A percentile compares a stretch with the other conserved stretches of the same genome.
Evolutionary conservation across 1,139 yeast genomes (phyloP).

Genomic region (Wickerhamomyces sp.): DNA sequence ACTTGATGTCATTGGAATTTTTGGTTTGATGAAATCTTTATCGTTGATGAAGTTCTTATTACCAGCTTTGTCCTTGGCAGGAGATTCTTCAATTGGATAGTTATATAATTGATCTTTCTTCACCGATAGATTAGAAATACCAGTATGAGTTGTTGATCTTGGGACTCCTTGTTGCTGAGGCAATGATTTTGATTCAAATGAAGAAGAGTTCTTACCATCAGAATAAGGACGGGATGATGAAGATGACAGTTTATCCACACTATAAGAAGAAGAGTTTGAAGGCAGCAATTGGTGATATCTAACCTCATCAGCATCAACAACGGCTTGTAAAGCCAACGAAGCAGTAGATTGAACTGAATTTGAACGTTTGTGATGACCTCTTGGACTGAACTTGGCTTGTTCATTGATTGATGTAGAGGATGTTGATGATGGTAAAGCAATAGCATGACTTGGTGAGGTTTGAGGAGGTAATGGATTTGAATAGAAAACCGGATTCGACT

Average conservation of each 20-base stretch:
- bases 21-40: constrained; percentile 17
- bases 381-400: constrained; percentile 14
- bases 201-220: constrained; percentile 7
- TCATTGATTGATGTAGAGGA: constrained; percentile 26
- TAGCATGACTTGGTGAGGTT: constrained; percentile 47
- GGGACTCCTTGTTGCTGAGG: constrained; percentile 29
- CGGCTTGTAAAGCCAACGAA: constrained; percentile 62
- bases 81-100: constrained; percentile 44
- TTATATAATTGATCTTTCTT: constrained; percentile 10
- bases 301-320: constrained; percentile 50
- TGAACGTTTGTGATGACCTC: constrained; percentile 27
- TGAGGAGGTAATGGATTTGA: constrained; percentile 44
- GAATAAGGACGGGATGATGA: constrained; percentile 11
- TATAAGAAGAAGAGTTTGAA: constrained; percentile 26
- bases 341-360: constrained; percentile 41
- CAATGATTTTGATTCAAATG: constrained; percentile 1
- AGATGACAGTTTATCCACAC: constrained; percentile 9
- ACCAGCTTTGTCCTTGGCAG: constrained; percentile 19
- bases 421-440: constrained; percentile 40
- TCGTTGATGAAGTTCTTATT: not conserved
- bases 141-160: constrained; percentile 41
- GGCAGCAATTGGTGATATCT: constrained; percentile 31
- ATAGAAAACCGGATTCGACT: constrained; percentile 27
- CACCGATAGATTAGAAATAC: constrained; percentile 20
- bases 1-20: constrained; percentile 18